Evolutionary conservation across 192 early-diverging fungal genomes (phyloP), one percentile per base, ranked within the genome.

Genomic region (Coemansia sp.): DNA sequence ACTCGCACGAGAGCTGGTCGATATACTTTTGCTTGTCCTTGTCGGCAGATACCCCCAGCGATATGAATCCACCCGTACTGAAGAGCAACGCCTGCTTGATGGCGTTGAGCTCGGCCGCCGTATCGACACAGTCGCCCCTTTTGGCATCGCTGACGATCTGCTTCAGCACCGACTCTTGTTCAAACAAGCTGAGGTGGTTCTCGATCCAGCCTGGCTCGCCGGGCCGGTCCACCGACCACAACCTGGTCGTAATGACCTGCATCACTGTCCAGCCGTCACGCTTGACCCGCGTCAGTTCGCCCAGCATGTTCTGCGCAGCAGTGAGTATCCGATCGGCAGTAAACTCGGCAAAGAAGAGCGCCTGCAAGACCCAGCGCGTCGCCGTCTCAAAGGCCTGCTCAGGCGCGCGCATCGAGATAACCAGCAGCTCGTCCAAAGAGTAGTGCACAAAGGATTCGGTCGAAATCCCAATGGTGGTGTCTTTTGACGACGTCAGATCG

Each of bases 241-340:
- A 39, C 7, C 50, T 13, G 1, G 50, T 13, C 3, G 61, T 43
- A 4, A 81, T 56, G 14, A 82, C 75, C 3, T 37, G 37, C 31
- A 83, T 41, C 62, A 88, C 67, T 7, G 57, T 42, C 5, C 52
- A 51, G 14, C 83, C 86, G 51, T 85, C 80, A 9, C 85, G 79
- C 58, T 88, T 88, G 17, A 74, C 41, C 31, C 85, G 82, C 34
- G 51, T 44, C 23, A 89, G 75, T n/a, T 82, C 77, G 13, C 74
- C 76, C 19, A 81, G 56, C 40, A 89, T 48, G 51, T 88, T 89
- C 66, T 89, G 85, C 12, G 80, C 78, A 3, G 75, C 60, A 0
- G 82, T 78, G n/a, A 82, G 14, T 38, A 92, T 69, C 1, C 90
- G 76, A 44, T 89, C 88, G 14, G 69, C 59, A 14, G 82, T 79